A percentile compares a stretch with the other conserved stretches of the same genome.
Evolutionary conservation across 768 basidiomycete species (phyloP).

Genomic region (Mycena latifolia): DNA sequence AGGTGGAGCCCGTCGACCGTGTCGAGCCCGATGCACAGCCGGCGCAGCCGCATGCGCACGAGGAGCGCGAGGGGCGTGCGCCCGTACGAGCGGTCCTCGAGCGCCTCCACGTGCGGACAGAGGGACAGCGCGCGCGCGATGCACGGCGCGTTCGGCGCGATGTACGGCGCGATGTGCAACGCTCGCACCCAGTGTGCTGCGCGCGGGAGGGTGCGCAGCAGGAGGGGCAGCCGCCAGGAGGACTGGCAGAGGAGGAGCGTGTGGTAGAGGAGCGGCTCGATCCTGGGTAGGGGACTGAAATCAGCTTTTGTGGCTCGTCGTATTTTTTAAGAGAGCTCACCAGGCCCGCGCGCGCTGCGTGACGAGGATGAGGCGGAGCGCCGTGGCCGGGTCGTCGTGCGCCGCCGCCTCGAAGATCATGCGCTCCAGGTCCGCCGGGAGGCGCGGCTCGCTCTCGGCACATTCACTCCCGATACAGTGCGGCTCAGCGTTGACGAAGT

Average conservation of each 20-base stretch:
- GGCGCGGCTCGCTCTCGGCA: constrained; percentile 30
- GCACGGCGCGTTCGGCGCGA: constrained; percentile 19
- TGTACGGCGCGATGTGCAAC: constrained; percentile 32
- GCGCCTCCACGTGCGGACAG: constrained; percentile 24
- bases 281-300: constrained; percentile 6
- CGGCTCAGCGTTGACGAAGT: too few species aligned
- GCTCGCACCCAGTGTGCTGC: constrained; percentile 13
- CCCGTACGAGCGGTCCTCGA: constrained; percentile 32
- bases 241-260: constrained; percentile 27
- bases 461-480: too few species aligned
- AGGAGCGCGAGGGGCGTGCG: constrained; percentile 25
- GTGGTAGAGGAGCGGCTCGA: constrained; percentile 32
- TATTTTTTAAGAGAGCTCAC: constrained; percentile 1
- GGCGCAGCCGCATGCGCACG: constrained; percentile 7
- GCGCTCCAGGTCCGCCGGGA: constrained; percentile 34
- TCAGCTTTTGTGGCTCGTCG: too few species aligned
- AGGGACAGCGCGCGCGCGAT: constrained; percentile 19
- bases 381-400: constrained; percentile 2
- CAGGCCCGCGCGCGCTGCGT: constrained; percentile 28
- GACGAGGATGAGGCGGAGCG: constrained; percentile 30
- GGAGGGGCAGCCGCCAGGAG: constrained; percentile 26
- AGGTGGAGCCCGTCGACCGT: constrained; percentile 13
- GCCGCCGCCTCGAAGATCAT: constrained; percentile 20
- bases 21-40: constrained; percentile 24
- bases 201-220: constrained; percentile 28